These are phyloP conservation scores for Saccharum officinarum DNA, from an alignment of 176 grass and related monocot species.

Conservation along the genomic window DNA sequence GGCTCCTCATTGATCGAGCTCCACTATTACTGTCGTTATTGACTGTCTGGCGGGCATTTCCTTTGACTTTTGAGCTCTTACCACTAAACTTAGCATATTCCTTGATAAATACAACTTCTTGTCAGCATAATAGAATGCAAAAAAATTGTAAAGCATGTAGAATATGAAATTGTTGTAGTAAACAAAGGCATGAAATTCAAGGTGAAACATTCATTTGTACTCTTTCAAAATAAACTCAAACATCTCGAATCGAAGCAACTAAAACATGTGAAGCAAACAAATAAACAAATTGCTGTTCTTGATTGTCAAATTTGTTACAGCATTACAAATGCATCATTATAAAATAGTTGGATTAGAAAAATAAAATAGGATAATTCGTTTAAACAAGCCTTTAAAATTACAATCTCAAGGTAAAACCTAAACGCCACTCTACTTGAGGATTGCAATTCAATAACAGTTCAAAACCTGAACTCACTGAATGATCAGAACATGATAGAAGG, in stretches of 20 bases:
- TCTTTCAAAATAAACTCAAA: background rate
- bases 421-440: background rate
- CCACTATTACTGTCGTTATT: slow-evolving; percentile 60
- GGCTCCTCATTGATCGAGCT: slow-evolving; percentile 46
- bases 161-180: background rate
- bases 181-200: slow-evolving; percentile 17
- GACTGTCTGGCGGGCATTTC: slow-evolving; percentile 45
- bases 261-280: slow-evolving; percentile 17
- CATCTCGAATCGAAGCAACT: slow-evolving; percentile 8
- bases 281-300: background rate
- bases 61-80: slow-evolving; percentile 70
- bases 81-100: slow-evolving; percentile 80
- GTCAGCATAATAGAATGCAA: slow-evolving; percentile 17
- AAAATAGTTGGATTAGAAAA: background rate
- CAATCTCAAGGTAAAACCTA: background rate
- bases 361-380: background rate
- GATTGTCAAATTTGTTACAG: background rate
- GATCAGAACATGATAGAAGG: background rate
- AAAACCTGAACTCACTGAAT: slow-evolving; percentile 8
- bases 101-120: slow-evolving; percentile 48
- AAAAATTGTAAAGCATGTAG: background rate
- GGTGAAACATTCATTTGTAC: background rate
- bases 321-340: background rate
- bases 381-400: background rate
- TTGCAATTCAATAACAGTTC: background rate